Evolutionary conservation across 108 stramenopile species (phyloP), one percentile per base, ranked within the genome.

Genomic region (Conticribra guillardii): DNA sequence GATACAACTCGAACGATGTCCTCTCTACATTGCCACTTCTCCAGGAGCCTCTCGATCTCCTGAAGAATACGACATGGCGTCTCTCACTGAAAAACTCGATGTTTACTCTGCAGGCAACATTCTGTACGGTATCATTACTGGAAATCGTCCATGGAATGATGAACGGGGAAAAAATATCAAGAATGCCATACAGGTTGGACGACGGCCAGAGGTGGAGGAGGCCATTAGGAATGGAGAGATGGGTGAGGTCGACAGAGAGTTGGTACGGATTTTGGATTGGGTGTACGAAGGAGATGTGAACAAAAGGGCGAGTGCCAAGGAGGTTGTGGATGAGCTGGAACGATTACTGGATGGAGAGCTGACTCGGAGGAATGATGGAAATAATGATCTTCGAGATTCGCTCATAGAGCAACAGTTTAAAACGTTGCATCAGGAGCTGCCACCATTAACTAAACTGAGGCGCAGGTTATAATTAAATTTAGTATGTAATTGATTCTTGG

Each of bases 21-120:
- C 79, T 8, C 53, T 95, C 41, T 62, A 69, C 50, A 95, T 95
- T 28, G 88, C 90, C 17, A 69, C 87, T 18, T 85, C 91, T 9
- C 93, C 93, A n/a, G 90, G 93, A 18, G 47, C 55, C 16, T 67
- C 69, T 22, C 72, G 93, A 23, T 82, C 89, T 18, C 93, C 93
- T 0, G 93, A 95, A 70, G 93, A 95, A 72, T 84, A 82, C 53
- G 67, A 76, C 24, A 59, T 50, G 29, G 63, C 60, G 8, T 44
- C 74, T n/a, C 70, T 81, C 24, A 63, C 69, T 18, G 80, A 81
- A 54, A 82, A 79, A 44, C 22, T 79, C 0, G 82, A 82, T 54
- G 48, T 82, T n/a, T 82, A 69, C 47, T 74, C 73, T 2, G 82
- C 67, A 0, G 82, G 72, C 4, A 79, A 82, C 61, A 64, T 82